Evolutionary conservation across 2,329 filamentous ascomycete genomes (phyloP).

Genomic region (Xylaria sp.): DNA sequence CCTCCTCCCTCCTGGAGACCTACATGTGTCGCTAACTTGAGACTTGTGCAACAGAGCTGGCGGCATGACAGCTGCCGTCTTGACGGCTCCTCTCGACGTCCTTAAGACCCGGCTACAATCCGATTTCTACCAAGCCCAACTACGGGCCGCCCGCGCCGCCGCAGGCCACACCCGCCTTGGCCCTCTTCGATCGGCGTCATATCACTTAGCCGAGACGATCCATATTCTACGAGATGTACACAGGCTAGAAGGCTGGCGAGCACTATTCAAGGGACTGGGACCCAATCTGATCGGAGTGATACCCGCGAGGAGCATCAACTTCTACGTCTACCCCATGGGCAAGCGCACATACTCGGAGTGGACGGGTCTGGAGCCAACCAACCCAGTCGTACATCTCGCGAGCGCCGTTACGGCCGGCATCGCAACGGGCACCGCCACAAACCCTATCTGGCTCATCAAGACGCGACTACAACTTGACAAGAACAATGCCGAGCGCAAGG

Average conservation of each 20-base stretch:
- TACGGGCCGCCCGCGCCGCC: constrained; percentile 74
- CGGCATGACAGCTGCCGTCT: constrained; percentile 89
- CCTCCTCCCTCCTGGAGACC: background rate
- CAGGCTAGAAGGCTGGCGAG: constrained; percentile 82
- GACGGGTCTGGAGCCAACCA: constrained; percentile 76
- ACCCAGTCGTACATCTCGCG: constrained; percentile 79
- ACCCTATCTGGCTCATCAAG: constrained; percentile 97
- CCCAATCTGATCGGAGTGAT: constrained; percentile 92
- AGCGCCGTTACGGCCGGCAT: constrained; percentile 83
- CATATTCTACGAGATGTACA: constrained; percentile 87
- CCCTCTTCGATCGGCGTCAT: constrained; percentile 71
- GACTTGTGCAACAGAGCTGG: constrained; percentile 69
- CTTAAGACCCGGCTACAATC: constrained; percentile 94
- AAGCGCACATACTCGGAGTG: constrained; percentile 83
- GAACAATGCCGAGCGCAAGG: constrained; percentile 73
- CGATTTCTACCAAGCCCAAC: constrained; percentile 90
- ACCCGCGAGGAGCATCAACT: constrained; percentile 90
- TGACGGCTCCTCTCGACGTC: constrained; percentile 95
- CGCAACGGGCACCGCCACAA: constrained; percentile 89
- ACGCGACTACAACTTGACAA: constrained; percentile 93
- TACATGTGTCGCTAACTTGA: constrained; percentile 28
- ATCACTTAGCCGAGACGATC: constrained; percentile 86
- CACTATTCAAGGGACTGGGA: constrained; percentile 91
- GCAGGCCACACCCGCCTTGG: constrained; percentile 68
- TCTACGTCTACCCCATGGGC: constrained; percentile 92